Conservation (phyloP, 305 asterid genomes). For the Solanum hybrid region DNA sequence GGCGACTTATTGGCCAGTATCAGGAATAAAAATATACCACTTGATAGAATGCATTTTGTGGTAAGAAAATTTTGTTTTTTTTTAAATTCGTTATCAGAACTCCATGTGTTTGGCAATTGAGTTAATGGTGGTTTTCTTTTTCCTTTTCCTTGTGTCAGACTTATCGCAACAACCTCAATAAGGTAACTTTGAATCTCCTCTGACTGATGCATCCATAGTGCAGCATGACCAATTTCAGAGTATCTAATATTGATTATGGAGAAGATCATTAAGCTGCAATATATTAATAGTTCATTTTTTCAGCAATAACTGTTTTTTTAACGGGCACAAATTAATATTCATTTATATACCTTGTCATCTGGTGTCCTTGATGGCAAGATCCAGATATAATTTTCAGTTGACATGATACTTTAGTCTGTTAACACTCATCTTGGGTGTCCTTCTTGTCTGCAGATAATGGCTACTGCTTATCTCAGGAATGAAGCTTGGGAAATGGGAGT, state of each 20-base stretch:
- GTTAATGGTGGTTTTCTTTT: constrained; percentile 7
- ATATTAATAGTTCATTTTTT: not conserved
- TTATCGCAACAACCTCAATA: constrained; percentile 90
- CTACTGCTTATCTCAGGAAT: constrained; percentile 81
- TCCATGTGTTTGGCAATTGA: not conserved
- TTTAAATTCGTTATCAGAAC: not conserved
- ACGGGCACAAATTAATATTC: not conserved
- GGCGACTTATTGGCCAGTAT: constrained; percentile 88
- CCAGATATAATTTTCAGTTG: constrained; percentile 1
- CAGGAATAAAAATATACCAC: constrained; percentile 70
- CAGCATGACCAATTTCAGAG: not conserved
- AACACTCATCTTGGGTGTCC: not conserved
- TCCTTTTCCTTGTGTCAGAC: constrained; percentile 53
- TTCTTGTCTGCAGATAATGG: constrained; percentile 61
- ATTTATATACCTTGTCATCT: not conserved
- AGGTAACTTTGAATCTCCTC: constrained; percentile 43
- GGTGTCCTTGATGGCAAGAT: not conserved
- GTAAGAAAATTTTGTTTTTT: constrained; percentile 31
- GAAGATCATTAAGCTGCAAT: not conserved
- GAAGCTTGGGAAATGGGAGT: constrained; percentile 99
- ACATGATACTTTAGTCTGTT: not conserved
- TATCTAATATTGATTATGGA: not conserved
- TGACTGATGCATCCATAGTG: not conserved
- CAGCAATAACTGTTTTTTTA: not conserved
- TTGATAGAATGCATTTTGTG: constrained; percentile 97